Conservation (phyloP, 345 rosid genomes). For the Leavenworthia alabamica region DNA sequence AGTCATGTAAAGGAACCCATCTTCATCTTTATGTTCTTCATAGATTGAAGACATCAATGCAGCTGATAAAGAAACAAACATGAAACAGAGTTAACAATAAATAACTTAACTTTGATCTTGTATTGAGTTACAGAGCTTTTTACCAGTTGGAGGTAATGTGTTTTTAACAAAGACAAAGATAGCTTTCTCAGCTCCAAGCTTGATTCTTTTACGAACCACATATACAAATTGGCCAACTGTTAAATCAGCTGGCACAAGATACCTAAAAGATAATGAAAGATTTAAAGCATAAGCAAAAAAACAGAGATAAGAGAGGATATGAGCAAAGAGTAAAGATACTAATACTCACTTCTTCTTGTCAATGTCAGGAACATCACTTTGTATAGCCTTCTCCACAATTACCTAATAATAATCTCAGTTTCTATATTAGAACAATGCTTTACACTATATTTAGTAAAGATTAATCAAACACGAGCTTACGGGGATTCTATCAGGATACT, state of each 20-base stretch:
- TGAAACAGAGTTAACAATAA: no score
- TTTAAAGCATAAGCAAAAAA: no score
- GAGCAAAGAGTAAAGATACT: no score
- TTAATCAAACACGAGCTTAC: conserved; percentile 39
- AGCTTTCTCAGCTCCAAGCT: conserved; percentile 74
- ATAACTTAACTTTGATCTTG: neutral
- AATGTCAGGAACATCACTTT: conserved; percentile 86
- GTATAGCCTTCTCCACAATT: conserved; percentile 85
- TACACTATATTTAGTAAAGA: neutral
- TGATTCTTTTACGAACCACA: conserved; percentile 76
- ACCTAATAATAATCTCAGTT: conserved; percentile 40
- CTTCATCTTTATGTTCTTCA: conserved; percentile 95
- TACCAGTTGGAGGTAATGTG: conserved; percentile 76
- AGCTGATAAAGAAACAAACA: conserved; percentile 36
- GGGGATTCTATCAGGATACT: conserved; percentile 87
- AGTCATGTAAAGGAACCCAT: conserved; percentile 96
- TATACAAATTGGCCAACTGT: conserved; percentile 82
- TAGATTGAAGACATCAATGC: conserved; percentile 93
- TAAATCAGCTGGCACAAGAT: conserved; percentile 77
- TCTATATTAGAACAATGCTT: conserved; percentile 13
- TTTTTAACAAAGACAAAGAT: conserved; percentile 74
- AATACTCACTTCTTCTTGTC: conserved; percentile 99
- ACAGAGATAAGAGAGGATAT: no score
- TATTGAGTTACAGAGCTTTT: neutral
- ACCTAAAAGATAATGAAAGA: no score